Percentiles rank a stretch among this genome's conserved stretches.
These are phyloP conservation scores for Simplicillium sp. DNA, from an alignment of 2,329 filamentous ascomycete genomes.

Conservation along the genomic window DNA sequence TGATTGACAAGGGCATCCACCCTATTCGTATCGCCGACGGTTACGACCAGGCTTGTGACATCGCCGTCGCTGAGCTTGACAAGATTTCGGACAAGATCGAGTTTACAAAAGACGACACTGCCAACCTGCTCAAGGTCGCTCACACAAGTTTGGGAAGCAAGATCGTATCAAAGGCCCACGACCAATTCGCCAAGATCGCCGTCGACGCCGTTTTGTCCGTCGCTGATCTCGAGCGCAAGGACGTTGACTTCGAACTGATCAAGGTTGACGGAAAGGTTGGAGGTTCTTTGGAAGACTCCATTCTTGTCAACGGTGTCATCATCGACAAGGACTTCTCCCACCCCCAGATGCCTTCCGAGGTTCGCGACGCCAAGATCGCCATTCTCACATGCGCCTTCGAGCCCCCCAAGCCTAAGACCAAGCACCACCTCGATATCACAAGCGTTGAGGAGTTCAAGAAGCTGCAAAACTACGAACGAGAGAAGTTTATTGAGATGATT, in stretches of 20 bases:
- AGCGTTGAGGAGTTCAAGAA: conserved; percentile 98
- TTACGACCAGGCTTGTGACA: conserved; percentile 95
- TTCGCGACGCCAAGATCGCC: conserved; percentile 90
- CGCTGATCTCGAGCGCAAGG: conserved; percentile 88
- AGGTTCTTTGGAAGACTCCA: conserved; percentile 81
- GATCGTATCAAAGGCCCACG: conserved; percentile 97
- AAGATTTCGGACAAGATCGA: conserved; percentile 85
- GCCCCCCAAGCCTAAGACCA: conserved; percentile 98
- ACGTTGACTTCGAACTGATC: conserved; percentile 98
- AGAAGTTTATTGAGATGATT: conserved; percentile 98
- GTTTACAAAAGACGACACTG: conserved; percentile 70
- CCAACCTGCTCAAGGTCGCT: conserved; percentile 88
- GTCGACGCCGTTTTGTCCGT: conserved; percentile 96
- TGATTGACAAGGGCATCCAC: conserved; percentile 99
- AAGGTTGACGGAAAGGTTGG: conserved; percentile 99
- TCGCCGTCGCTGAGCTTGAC: conserved; percentile 87
- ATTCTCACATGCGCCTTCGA: conserved; percentile 98
- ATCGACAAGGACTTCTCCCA: conserved; percentile 99
- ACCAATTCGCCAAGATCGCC: conserved; percentile 95
- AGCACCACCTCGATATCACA: conserved; percentile 97
- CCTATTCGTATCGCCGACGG: conserved; percentile 97
- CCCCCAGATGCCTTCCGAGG: conserved; percentile 96
- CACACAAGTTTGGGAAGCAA: conserved; percentile 96
- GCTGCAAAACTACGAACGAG: conserved; percentile 87
- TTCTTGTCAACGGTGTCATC: conserved; percentile 95